Evolutionary conservation across 2,329 filamentous ascomycete genomes (phyloP), one percentile per base, ranked within the genome.

Genomic region (Hypoxylon rubiginosum): DNA sequence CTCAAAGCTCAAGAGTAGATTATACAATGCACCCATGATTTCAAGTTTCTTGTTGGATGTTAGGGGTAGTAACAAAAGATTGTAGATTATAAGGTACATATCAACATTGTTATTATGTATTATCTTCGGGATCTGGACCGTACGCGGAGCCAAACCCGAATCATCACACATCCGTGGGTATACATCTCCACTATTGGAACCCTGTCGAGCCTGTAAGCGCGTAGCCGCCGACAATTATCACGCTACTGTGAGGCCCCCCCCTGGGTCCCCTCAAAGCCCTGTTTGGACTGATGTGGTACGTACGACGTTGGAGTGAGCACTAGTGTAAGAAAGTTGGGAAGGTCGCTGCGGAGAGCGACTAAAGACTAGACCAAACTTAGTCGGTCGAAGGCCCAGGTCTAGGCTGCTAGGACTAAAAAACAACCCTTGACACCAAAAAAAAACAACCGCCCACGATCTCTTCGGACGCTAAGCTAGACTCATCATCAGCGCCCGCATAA

Each of bases 221-320:
- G 64, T 71, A 73, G 71, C 72, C 72, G 72, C 72, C 70, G 62
- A 58, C 58, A 50, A 50, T 62, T 58, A 53, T 26, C 62, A 66
- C 59, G 62, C 63, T 66, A 64, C 53, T 62, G 66, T 63, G 39
- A 43, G 17, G 17, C 17, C 39, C 39, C 19, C 36, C 36, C 36
- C 36, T 41, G 36, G 15, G 4, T n/a, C 8, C 34, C 15, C 21
- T 24, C 21, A 4, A 24, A 24, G 21, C 21, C 21, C 21, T 39
- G 10, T 39, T 5, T 39, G 34, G 10, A n/a, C 13, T 8, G 15
- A 15, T 41, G 54, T 36, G 45, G 21, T 45, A 41, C 11, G 58
- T 63, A 57, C 53, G 49, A 63, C 55, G 62, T 24, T 68, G 63
- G 63, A 66, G 63, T 62, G 59, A 55, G 54, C 30, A 45, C 28